phyloP scores from a whole-genome alignment of 2,329 filamentous ascomycete genomes.

The Claviceps cyperi region DNA sequence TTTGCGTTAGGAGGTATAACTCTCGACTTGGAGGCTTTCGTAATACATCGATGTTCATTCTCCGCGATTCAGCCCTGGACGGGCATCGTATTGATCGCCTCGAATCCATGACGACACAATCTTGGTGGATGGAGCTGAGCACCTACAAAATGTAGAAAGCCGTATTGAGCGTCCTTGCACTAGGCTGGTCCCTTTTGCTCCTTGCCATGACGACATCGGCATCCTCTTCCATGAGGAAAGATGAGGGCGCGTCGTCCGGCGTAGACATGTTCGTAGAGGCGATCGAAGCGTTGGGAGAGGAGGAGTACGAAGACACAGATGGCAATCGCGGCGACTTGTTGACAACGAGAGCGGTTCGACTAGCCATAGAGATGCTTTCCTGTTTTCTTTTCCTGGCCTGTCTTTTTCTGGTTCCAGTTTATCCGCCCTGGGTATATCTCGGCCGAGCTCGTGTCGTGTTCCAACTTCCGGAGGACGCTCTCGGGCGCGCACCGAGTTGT shows the following conservation, averaged over 20 bases:
- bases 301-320: background rate
- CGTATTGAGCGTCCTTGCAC: conserved; percentile 16
- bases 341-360: background rate
- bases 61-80: background rate
- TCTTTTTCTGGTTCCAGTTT: background rate
- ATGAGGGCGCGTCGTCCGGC: background rate
- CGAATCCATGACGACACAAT: background rate
- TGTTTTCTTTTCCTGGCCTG: background rate
- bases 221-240: conserved; percentile 13
- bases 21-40: background rate
- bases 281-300: background rate
- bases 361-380: background rate
- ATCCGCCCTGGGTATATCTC: no score
- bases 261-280: conserved; percentile 1
- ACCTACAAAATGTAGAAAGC: conserved; percentile 19
- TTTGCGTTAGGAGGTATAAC: background rate
- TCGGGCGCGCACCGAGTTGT: background rate
- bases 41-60: no score
- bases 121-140: conserved; percentile 1
- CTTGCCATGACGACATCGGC: conserved; percentile 6
- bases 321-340: background rate
- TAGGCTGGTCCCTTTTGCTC: background rate
- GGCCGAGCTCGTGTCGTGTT: background rate
- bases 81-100: background rate
- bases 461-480: background rate